phyloP scores from a whole-genome alignment of 2,329 filamentous ascomycete species.

The Parasarocladium wereldwijsianum region DNA sequence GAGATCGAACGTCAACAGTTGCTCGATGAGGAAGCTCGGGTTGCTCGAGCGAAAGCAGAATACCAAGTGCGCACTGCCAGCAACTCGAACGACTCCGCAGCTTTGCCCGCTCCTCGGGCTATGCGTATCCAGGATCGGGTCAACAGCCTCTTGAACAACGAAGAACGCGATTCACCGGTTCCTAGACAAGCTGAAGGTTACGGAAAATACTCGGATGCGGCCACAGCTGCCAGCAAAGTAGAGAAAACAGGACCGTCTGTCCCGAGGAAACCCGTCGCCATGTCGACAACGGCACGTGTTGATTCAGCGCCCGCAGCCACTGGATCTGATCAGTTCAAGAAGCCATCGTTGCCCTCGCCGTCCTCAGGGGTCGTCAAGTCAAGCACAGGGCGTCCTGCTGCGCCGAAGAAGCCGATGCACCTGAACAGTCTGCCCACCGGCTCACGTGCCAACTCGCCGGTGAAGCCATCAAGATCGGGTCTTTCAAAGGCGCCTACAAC shows the following conservation, averaged over 20 bases:
- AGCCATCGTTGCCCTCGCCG: conserved; percentile 10
- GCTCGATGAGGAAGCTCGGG: conserved; percentile 77
- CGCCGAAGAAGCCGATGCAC: conserved; percentile 47
- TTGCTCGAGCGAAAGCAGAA: conserved; percentile 77
- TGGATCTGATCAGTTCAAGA: too few species aligned
- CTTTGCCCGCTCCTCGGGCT: conserved; percentile 45
- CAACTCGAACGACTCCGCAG: conserved; percentile 17
- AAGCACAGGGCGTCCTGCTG: conserved; percentile 27
- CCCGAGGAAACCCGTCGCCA: conserved; percentile 34
- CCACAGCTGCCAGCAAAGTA: conserved; percentile 18
- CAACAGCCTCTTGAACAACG: conserved; percentile 71
- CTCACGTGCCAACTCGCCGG: conserved; percentile 26
- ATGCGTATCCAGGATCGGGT: conserved; percentile 87
- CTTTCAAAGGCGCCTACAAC: conserved; percentile 7
- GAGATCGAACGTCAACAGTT: conserved; percentile 75
- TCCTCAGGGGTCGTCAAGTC: conserved; percentile 12
- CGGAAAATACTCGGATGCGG: conserved; percentile 62
- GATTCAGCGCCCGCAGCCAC: background rate
- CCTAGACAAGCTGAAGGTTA: conserved; percentile 75
- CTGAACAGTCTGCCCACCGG: conserved; percentile 40
- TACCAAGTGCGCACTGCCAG: conserved; percentile 61
- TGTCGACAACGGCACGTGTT: conserved; percentile 2
- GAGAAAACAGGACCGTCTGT: conserved; percentile 27
- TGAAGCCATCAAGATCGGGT: conserved; percentile 18
- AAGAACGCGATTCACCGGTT: conserved; percentile 38